A percentile compares a stretch with the other conserved stretches of the same genome.
phyloP scores from a whole-genome alignment of 2,329 filamentous ascomycete species.

The Fusarium sublunatum region DNA sequence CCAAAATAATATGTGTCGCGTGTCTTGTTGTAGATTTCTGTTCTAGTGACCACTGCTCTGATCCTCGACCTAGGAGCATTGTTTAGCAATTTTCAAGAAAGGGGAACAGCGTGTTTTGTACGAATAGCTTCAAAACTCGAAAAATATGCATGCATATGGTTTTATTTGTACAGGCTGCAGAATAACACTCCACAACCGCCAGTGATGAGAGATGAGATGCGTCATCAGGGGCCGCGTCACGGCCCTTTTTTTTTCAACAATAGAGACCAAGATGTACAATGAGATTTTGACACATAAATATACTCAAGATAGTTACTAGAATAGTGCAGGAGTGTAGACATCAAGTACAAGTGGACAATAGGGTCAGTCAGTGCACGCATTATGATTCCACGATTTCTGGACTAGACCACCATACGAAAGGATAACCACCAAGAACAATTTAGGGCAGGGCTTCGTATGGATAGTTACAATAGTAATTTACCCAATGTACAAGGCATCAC shows the following conservation, averaged over 20 bases:
- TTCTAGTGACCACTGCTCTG: background rate
- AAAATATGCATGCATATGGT: background rate
- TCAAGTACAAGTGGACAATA: background rate
- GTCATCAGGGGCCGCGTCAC: constrained; percentile 2
- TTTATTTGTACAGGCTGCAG: background rate
- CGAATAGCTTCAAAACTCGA: background rate
- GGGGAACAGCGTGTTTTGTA: background rate
- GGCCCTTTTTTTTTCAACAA: background rate
- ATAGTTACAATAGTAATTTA: background rate
- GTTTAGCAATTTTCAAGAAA: background rate
- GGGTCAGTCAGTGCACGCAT: background rate
- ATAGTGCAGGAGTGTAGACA: background rate
- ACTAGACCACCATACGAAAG: background rate
- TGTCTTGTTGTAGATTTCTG: background rate
- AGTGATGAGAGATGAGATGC: constrained; percentile 13
- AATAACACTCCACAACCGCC: constrained; percentile 2
- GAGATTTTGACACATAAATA: rapidly evolving
- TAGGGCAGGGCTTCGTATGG: background rate
- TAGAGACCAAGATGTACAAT: background rate
- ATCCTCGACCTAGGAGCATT: background rate
- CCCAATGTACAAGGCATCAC: background rate
- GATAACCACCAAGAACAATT: background rate
- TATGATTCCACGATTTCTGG: background rate
- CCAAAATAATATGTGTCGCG: background rate
- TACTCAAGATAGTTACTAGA: background rate